phyloP scores from a whole-genome alignment of 140 eudicot species.

The Erigeron philadelphicus region DNA sequence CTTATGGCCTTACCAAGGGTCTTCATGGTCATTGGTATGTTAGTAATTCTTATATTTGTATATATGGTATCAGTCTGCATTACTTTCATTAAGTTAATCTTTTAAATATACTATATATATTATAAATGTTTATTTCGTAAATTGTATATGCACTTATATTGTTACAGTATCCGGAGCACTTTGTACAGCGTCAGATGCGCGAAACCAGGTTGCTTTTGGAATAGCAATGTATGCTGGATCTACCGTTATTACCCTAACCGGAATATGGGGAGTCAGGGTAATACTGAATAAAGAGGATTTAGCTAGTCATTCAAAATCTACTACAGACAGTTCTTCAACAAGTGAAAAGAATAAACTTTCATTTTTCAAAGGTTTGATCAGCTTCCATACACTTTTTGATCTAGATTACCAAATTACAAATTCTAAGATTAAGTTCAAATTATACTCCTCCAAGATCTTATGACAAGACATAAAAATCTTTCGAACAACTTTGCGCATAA shows the following conservation, averaged over 20 bases:
- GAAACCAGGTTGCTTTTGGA: constrained; percentile 31
- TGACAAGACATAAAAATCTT: too few species aligned
- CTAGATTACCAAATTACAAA: too few species aligned
- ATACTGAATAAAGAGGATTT: constrained; percentile 22
- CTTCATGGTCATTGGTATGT: constrained; percentile 33
- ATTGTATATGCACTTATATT: too few species aligned
- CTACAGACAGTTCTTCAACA: neutral
- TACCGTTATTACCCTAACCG: constrained; percentile 38
- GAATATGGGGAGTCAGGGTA: constrained; percentile 36
- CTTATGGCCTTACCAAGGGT: constrained; percentile 38
- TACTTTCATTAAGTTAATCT: too few species aligned
- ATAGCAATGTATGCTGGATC: constrained; percentile 43
- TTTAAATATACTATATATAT: too few species aligned
- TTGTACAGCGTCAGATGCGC: constrained; percentile 28
- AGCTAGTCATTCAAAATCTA: neutral
- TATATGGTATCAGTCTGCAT: too few species aligned
- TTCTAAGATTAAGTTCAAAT: too few species aligned
- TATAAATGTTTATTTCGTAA: too few species aligned
- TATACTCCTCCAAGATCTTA: too few species aligned
- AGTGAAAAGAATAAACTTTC: neutral
- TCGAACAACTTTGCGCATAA: too few species aligned
- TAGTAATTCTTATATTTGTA: too few species aligned
- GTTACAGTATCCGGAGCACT: constrained; percentile 38
- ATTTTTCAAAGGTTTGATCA: constrained; percentile 2
- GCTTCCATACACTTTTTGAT: too few species aligned